Percentiles rank a stretch among this genome's conserved stretches.
Evolutionary conservation across 2,329 filamentous ascomycete genomes (phyloP).

Genomic region (Exophiala xenobiotica): DNA sequence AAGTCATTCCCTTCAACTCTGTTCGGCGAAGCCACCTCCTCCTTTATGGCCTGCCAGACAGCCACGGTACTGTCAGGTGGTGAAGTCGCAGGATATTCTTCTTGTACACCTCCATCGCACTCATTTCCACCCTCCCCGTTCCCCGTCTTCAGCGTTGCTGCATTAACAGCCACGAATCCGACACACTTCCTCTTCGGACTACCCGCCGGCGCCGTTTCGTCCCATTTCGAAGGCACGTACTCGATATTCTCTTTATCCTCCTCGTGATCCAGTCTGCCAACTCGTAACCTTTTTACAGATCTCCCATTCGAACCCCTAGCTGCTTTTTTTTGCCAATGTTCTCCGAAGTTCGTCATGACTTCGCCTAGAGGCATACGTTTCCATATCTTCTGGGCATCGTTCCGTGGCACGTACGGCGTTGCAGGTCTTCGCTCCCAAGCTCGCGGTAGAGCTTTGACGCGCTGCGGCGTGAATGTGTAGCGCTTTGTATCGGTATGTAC

Average conservation of each 20-base stretch:
- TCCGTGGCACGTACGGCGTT: conserved; percentile 40
- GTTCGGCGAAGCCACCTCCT: background rate
- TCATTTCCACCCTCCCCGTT: background rate
- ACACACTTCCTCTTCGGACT: conserved; percentile 22
- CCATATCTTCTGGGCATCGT: conserved; percentile 47
- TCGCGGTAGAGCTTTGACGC: conserved; percentile 37
- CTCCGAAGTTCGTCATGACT: conserved; percentile 9
- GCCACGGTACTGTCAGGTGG: background rate
- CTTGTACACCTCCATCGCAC: background rate
- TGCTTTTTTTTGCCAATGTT: conserved; percentile 20
- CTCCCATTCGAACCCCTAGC: conserved; percentile 12
- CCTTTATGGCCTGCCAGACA: background rate
- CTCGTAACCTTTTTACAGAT: conserved; percentile 27
- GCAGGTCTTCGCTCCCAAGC: conserved; percentile 48
- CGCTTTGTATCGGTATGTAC: no score
- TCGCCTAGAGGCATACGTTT: conserved; percentile 39
- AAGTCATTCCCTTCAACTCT: background rate
- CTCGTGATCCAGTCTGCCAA: conserved; percentile 7
- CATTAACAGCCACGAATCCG: conserved; percentile 3
- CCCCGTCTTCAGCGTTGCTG: background rate
- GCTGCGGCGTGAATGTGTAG: conserved; percentile 42
- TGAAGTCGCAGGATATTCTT: background rate
- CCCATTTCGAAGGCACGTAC: conserved; percentile 21
- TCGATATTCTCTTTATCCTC: conserved; percentile 27
- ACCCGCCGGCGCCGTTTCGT: conserved; percentile 8